Evolutionary conservation across 2,329 filamentous ascomycete genomes (phyloP), one percentile per base, ranked within the genome.

Genomic region (Raffaelea arxii): DNA sequence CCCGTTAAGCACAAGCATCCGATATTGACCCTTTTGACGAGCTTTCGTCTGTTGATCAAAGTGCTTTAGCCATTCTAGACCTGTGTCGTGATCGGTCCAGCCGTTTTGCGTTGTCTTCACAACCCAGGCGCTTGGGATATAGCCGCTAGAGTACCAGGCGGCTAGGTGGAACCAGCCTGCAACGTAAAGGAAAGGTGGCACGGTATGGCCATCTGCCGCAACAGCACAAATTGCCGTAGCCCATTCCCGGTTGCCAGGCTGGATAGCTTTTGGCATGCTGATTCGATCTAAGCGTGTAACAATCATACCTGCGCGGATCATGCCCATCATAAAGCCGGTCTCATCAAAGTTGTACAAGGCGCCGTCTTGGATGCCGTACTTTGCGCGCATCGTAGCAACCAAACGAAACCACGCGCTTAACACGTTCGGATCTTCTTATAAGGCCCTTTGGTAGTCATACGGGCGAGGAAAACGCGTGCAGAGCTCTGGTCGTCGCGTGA

Each of bases 251-350:
- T 60, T 54, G 19, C 59, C 49, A 49, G 51, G 55, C 51, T 59
- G 48, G 12, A 55, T 35, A 44, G 43, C 39, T 48, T 55, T 58
- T 42, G 46, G 44, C 38, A 35, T 51, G 40, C 46, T 48, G 30
- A 38, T 38, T 44, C 52, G 49, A 37, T 61, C 49, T 35, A 51
- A 47, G 25, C 47, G 43, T 50, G 52, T 61, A 40, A 63, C 47
- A 38, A 63, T 55, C 40, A 58, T 58, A 9, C 41, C 30, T 11
- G 45, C 40, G 2, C 14, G 44, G 43, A 60, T 61, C 18, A 58
- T 49, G 43, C 58, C 59, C 39, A 64, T 61, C 27, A 55, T 51
- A 55, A 62, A 63, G 43, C 56, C 56, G 27, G 54, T 61, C 49
- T 64, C 50, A 46, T 57, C 48, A 38, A 57, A 58, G 50, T 56